Evolutionary conservation across 2,329 filamentous ascomycete species (phyloP).

Genomic region (Leptographium wingfieldii): DNA sequence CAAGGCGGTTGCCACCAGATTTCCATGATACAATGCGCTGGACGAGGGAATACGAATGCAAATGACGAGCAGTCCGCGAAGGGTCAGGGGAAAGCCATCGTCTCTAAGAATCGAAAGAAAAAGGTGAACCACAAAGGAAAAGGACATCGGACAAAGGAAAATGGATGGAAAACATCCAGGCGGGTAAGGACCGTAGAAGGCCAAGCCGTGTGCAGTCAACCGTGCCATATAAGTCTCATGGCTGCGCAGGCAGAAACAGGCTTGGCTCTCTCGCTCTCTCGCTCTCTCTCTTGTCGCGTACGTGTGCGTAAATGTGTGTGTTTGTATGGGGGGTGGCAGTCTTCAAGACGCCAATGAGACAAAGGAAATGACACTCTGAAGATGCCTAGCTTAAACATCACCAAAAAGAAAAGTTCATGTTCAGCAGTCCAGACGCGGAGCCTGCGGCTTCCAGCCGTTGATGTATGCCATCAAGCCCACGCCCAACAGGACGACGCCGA

Average conservation of each 20-base stretch:
- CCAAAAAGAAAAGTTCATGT: background rate
- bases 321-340: background rate
- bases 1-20: background rate
- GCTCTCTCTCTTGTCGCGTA: background rate
- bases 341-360: background rate
- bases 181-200: background rate
- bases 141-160: background rate
- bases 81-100: background rate
- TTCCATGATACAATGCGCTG: conserved; percentile 1
- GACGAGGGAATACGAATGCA: background rate
- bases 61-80: background rate
- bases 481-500: conserved; percentile 69
- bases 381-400: background rate
- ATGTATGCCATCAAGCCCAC: conserved; percentile 79
- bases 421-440: conserved; percentile 21
- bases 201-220: background rate
- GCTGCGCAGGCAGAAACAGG: background rate
- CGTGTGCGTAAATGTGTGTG: no score
- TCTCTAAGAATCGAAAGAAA: background rate
- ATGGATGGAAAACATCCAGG: background rate
- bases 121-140: background rate
- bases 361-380: background rate
- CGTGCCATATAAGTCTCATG: background rate
- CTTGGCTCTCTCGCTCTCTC: background rate
- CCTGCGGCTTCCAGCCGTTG: conserved; percentile 60